phyloP scores from a whole-genome alignment of 225 moss, liverwort and hornwort genomes.

The Straminergon stramineum region DNA sequence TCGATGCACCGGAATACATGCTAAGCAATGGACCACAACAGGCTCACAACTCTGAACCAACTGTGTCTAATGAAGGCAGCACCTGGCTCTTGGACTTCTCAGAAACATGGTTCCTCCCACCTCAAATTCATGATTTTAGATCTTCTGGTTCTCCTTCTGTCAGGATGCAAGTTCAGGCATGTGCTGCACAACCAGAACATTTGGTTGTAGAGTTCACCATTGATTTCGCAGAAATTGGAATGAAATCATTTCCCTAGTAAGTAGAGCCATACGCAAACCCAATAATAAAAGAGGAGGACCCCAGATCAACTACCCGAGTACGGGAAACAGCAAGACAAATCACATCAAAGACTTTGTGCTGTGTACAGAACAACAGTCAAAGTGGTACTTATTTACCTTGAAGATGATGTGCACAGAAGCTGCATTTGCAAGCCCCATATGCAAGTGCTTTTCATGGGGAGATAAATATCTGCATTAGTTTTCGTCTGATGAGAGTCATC shows the following conservation, averaged over 20 bases:
- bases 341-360: neutral
- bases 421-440: slow-evolving; percentile 14
- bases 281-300: neutral
- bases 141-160: neutral
- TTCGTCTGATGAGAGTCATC: neutral
- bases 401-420: slow-evolving; percentile 47
- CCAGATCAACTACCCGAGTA: neutral
- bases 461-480: slow-evolving; percentile 37
- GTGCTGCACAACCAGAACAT: slow-evolving; percentile 23
- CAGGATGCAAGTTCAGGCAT: neutral
- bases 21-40: neutral
- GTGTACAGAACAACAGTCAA: neutral
- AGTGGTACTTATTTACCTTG: slow-evolving; percentile 21
- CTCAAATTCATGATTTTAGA: neutral
- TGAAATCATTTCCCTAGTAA: neutral
- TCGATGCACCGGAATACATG: neutral
- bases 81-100: neutral
- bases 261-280: neutral
- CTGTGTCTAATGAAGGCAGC: neutral
- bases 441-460: neutral
- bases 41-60: neutral
- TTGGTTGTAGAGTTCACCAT: neutral
- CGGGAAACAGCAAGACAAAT: neutral
- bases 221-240: neutral
- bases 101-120: neutral